These are phyloP conservation scores for Cryphonectria carpinicola DNA, from an alignment of 2,329 filamentous ascomycete species.

Conservation along the genomic window DNA sequence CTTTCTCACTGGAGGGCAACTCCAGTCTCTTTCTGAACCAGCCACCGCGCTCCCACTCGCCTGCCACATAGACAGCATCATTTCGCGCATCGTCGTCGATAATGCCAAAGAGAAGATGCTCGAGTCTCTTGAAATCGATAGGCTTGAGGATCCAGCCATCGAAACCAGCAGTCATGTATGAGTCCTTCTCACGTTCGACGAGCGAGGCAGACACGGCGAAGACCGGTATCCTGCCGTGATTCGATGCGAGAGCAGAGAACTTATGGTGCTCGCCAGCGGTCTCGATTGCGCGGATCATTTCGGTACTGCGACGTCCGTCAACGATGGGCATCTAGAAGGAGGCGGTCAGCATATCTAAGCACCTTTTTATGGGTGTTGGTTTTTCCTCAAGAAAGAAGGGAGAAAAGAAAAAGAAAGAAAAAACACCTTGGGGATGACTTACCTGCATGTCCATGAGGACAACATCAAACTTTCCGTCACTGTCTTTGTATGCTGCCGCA, in stretches of 20 bases:
- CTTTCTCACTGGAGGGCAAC: slow-evolving; percentile 19
- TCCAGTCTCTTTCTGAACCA: slow-evolving; percentile 63
- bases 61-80: slow-evolving; percentile 68
- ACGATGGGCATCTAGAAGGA: slow-evolving; percentile 81
- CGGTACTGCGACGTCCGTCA: slow-evolving; percentile 79
- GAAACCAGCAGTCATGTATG: slow-evolving; percentile 78
- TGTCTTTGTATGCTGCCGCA: slow-evolving; percentile 69
- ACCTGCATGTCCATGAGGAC: slow-evolving; percentile 95
- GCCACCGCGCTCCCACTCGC: slow-evolving; percentile 82
- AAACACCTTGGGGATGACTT: slow-evolving; percentile 38
- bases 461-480: slow-evolving; percentile 69
- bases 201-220: slow-evolving; percentile 88
- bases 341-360: background rate
- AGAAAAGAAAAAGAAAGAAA: too few species aligned
- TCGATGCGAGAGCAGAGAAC: slow-evolving; percentile 61
- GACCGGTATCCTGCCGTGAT: slow-evolving; percentile 73
- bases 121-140: slow-evolving; percentile 77
- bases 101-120: slow-evolving; percentile 71
- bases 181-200: slow-evolving; percentile 67
- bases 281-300: slow-evolving; percentile 79
- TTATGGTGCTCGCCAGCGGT: slow-evolving; percentile 49
- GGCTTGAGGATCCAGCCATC: slow-evolving; percentile 92
- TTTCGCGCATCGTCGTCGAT: slow-evolving; percentile 61
- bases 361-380: too few species aligned
- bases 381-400: too few species aligned